Conservation (phyloP, 192 early-diverging fungal species). For the Mortierella antarctica region DNA sequence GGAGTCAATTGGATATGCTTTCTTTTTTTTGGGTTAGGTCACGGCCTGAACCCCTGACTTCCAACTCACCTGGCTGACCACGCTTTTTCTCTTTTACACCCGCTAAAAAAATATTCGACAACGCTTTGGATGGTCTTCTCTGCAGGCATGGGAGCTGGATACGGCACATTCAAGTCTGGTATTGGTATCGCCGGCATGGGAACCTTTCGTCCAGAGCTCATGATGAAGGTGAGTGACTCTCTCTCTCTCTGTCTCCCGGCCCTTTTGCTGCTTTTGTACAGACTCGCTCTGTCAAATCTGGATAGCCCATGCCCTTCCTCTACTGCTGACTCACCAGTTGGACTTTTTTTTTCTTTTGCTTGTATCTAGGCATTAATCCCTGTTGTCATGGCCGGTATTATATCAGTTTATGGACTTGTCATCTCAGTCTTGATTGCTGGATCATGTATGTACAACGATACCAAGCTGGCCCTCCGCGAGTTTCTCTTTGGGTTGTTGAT, state of each 20-base stretch:
- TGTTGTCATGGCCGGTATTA: conserved; percentile 99
- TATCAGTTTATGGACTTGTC: conserved; percentile 98
- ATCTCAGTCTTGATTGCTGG: conserved; percentile 92
- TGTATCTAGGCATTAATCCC: conserved; percentile 79
- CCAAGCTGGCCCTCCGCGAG: not conserved
- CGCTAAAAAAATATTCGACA: not conserved
- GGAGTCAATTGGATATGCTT: not conserved
- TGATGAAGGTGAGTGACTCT: conserved; percentile 70
- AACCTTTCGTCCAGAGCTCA: conserved; percentile 92
- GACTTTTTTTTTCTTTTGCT: conserved; percentile 1
- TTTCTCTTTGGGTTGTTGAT: conserved; percentile 11
- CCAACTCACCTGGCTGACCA: conserved; percentile 7
- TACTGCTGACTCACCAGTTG: not conserved
- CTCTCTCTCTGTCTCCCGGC: no score
- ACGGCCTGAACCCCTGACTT: conserved; percentile 6
- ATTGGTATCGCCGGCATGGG: conserved; percentile 96
- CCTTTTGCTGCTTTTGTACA: not conserved
- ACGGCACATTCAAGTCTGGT: conserved; percentile 97
- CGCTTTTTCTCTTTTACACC: not conserved
- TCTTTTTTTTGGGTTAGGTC: not conserved
- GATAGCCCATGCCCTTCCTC: not conserved
- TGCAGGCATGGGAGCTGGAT: conserved; percentile 93
- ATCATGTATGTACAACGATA: conserved; percentile 65
- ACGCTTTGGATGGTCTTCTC: not conserved
- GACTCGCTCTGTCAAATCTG: not conserved